These are phyloP conservation scores for Pterocarpus macrocarpus DNA, from an alignment of 306 rosid genomes.

Conservation along the genomic window DNA sequence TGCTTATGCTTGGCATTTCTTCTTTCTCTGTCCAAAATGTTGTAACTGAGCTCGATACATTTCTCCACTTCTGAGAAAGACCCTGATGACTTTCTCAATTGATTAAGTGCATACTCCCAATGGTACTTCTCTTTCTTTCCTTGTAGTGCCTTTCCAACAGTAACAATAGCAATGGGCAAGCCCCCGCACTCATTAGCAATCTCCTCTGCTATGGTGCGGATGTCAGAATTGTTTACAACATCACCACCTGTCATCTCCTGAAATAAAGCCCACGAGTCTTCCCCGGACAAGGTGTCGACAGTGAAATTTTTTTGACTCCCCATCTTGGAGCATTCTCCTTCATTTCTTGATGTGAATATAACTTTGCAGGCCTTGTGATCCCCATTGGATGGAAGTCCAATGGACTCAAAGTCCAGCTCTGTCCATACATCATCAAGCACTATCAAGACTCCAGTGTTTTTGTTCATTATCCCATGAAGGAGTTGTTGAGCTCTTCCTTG, in stretches of 20 bases:
- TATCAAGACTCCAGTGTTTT: not conserved
- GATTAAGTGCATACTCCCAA: constrained; percentile 41
- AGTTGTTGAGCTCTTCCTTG: not conserved
- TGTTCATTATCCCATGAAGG: constrained; percentile 14
- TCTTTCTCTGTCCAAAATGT: not conserved
- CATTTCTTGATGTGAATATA: constrained; percentile 44
- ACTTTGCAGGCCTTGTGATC: constrained; percentile 42
- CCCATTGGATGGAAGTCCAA: constrained; percentile 40
- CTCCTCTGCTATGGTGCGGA: not conserved
- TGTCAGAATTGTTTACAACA: not conserved
- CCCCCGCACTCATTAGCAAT: constrained; percentile 45
- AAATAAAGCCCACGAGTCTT: constrained; percentile 44
- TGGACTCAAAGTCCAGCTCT: constrained; percentile 22
- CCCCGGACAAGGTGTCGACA: not conserved
- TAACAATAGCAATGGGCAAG: constrained; percentile 49
- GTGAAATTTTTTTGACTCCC: not conserved
- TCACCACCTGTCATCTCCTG: not conserved
- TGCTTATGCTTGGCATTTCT: constrained; percentile 32
- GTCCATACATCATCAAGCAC: constrained; percentile 55
- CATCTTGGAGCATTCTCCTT: constrained; percentile 22
- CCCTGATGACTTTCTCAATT: not conserved
- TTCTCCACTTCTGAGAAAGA: constrained; percentile 2
- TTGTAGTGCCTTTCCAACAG: constrained; percentile 41
- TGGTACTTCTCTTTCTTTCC: not conserved
- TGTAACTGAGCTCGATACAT: constrained; percentile 29